Percentiles rank a stretch among this genome's conserved stretches.
Conservation (phyloP, 352 stramenopile species). For the Saprolegnia diclina region DNA sequence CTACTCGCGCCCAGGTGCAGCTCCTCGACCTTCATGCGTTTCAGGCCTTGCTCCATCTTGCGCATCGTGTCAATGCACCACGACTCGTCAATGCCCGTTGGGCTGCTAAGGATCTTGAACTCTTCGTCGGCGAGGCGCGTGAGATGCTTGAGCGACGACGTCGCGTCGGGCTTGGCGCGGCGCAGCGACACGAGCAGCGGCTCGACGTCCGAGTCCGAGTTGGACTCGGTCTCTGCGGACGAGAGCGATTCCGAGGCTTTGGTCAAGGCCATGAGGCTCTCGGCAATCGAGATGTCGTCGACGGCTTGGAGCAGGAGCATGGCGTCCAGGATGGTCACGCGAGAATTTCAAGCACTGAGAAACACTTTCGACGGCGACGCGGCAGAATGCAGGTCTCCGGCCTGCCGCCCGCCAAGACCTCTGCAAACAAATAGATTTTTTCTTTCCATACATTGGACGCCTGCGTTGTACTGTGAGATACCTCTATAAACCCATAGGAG, state of each 20-base stretch:
- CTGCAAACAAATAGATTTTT: background rate
- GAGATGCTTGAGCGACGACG: constrained; percentile 13
- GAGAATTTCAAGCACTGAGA: no score
- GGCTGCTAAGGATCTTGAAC: constrained; percentile 26
- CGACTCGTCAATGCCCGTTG: constrained; percentile 23
- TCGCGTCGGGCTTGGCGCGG: background rate
- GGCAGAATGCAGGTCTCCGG: background rate
- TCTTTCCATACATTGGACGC: background rate
- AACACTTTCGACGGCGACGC: background rate
- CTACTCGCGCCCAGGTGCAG: constrained; percentile 3
- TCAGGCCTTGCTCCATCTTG: constrained; percentile 28
- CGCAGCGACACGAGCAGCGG: background rate
- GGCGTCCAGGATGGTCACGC: no score
- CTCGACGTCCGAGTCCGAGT: background rate
- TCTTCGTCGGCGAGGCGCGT: constrained; percentile 23
- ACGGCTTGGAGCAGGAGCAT: constrained; percentile 26
- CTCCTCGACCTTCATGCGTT: constrained; percentile 27
- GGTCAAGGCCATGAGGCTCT: constrained; percentile 24
- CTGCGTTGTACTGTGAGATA: background rate
- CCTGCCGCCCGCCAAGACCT: background rate
- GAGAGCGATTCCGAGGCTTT: background rate
- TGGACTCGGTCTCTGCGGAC: background rate
- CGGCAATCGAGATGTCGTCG: constrained; percentile 22
- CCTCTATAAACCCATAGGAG: background rate
- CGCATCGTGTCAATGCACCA: constrained; percentile 14